A percentile compares a stretch with the other conserved stretches of the same genome.
These are phyloP conservation scores for Bolboschoenoplectus hybrid DNA, from an alignment of 202 grass and related monocot genomes.

Conservation along the genomic window DNA sequence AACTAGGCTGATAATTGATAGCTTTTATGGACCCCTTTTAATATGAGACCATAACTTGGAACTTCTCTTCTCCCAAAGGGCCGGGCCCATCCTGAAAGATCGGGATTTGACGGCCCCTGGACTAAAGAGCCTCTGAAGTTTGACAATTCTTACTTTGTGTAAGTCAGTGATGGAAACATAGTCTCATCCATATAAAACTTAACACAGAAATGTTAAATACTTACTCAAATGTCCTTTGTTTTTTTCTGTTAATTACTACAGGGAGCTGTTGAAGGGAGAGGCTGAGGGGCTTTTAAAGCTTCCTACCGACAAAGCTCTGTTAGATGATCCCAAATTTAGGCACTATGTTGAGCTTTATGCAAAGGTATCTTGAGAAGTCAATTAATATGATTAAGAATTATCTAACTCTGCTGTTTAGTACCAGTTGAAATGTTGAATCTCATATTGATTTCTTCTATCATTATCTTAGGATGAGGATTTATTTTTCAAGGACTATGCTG, in stretches of 20 bases:
- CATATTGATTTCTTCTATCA: conserved; percentile 24
- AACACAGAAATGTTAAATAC: neutral
- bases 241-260: conserved; percentile 39
- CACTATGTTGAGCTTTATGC: conserved; percentile 87
- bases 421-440: conserved; percentile 7
- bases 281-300: conserved; percentile 85
- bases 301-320: conserved; percentile 74
- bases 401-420: neutral
- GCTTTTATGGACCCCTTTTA: neutral
- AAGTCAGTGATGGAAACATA: conserved; percentile 42
- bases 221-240: neutral
- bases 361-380: conserved; percentile 47
- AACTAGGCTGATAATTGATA: neutral
- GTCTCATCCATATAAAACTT: neutral
- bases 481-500: conserved; percentile 90
- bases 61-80: conserved; percentile 52
- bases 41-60: neutral
- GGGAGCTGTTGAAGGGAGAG: conserved; percentile 72
- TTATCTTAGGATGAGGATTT: conserved; percentile 75
- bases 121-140: conserved; percentile 94
- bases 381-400: neutral
- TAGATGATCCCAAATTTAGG: conserved; percentile 83
- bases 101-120: conserved; percentile 95
- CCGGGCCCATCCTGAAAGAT: conserved; percentile 80
- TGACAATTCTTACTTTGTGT: conserved; percentile 93